Base-by-base conservation (phyloP, 805 yeast genomes). In the Starmerella roubikii region DNA sequence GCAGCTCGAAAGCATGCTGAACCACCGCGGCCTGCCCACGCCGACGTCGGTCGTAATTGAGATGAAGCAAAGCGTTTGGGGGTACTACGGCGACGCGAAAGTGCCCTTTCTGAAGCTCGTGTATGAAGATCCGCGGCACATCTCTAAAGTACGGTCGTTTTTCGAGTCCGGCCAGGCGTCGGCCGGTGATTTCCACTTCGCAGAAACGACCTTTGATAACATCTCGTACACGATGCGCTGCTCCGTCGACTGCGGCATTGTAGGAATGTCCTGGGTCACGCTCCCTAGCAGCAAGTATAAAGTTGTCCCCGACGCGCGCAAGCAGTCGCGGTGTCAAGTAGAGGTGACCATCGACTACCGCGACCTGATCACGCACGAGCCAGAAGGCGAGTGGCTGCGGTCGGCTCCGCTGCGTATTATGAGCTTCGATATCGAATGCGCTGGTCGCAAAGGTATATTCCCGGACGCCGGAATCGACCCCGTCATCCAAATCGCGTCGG, bases 401-500 rank as follows among this genome's bases (percentile, higher is more conserved):
- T 78, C 81, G 63, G 97, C 98, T 1, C 98, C 98, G 0, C 66
- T 91, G 43, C 77, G 99, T 53, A 76, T 91, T 35, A 65, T 91
- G 49, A 85, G 96, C 10, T 88, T 91, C 58, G 99, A 91, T 67
- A 91, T 91, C 45, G 99, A 91, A 60, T 91, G 99, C 69, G 91
- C 98, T 3, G 98, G 98, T 32, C 74, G 99, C 60, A 80, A 83
- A 48, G 98, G 98, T 38, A 71, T 91, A 11, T 91, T 91, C 58
- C 98, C 99, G 1, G 98, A 91, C 54, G 78, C 99, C 1, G 80
- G 80, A 45, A 70, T 74, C 34, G 99, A 91, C 62, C 80, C 95
- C 0, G 94, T 91, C 9, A 91, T 91, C 54, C 98, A 93, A 60
- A 93, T 91, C 46, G 98, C 98, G 5, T 88, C 84, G 54, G 95